phyloP scores from a whole-genome alignment of 352 stramenopile genomes.

The Globisporangium radiosum region DNA sequence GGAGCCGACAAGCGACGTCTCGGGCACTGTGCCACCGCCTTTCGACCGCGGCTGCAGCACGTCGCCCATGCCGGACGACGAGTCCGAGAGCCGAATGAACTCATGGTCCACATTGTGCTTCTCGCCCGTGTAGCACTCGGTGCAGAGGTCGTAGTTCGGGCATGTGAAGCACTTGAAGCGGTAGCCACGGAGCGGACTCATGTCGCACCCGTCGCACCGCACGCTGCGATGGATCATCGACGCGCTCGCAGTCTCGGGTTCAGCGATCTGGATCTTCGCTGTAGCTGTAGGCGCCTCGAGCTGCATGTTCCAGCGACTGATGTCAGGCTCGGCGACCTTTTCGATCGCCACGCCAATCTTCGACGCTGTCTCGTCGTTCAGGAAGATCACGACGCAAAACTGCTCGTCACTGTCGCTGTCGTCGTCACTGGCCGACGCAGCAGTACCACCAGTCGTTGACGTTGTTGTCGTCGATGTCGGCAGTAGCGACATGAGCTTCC shows the following conservation, averaged over 20 bases:
- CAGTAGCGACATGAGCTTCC: slow-evolving; percentile 14
- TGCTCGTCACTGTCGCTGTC: slow-evolving; percentile 3
- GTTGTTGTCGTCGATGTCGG: neutral
- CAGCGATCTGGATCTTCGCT: slow-evolving; percentile 7
- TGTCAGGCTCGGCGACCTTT: slow-evolving; percentile 28
- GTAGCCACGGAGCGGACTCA: slow-evolving; percentile 56
- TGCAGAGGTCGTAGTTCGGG: slow-evolving; percentile 72
- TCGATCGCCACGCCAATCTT: slow-evolving; percentile 45
- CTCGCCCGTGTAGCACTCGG: slow-evolving; percentile 52
- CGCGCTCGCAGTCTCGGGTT: slow-evolving; percentile 18
- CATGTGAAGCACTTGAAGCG: slow-evolving; percentile 77
- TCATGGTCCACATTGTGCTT: slow-evolving; percentile 59
- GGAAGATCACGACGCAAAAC: slow-evolving; percentile 46
- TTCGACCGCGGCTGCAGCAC: slow-evolving; percentile 54
- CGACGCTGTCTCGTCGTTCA: slow-evolving; percentile 28
- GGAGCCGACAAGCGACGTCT: slow-evolving; percentile 50
- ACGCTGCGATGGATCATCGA: slow-evolving; percentile 55
- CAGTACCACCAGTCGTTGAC: too few relatives aligned
- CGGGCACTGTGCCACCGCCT: slow-evolving; percentile 36
- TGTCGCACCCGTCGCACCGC: slow-evolving; percentile 73
- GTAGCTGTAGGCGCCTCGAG: slow-evolving; percentile 2
- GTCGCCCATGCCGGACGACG: slow-evolving; percentile 36
- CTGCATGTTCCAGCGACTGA: slow-evolving; percentile 22
- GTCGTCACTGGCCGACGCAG: neutral
- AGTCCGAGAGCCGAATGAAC: slow-evolving; percentile 53